Evolutionary conservation across 805 yeast genomes (phyloP).

Genomic region (Candida coquimbonensis): DNA sequence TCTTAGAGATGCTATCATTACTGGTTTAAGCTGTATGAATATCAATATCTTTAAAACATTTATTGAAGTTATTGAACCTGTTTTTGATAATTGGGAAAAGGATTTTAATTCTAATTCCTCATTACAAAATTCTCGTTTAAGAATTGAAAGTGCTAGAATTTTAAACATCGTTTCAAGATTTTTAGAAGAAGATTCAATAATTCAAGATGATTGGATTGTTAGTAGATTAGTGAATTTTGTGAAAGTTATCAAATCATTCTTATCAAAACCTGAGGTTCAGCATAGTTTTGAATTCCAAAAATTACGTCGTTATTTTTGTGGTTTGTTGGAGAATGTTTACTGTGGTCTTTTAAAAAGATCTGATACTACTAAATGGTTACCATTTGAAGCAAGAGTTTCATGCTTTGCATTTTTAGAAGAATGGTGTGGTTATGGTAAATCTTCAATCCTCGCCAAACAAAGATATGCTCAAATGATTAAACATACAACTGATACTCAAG

Average conservation of each 20-base stretch:
- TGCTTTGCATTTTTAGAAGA: conserved; percentile 79
- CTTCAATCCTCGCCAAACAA: conserved; percentile 51
- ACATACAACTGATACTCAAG: conserved; percentile 30
- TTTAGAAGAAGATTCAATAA: conserved; percentile 41
- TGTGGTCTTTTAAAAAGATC: conserved; percentile 40
- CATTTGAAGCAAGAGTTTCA: conserved; percentile 77
- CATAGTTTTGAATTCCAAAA: conserved; percentile 64
- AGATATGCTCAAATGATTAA: conserved; percentile 55
- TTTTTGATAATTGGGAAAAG: conserved; percentile 50
- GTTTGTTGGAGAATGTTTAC: conserved; percentile 70
- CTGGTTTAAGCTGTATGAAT: conserved; percentile 84
- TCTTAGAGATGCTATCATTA: conserved; percentile 80
- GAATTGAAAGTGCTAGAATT: conserved; percentile 76
- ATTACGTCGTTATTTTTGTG: conserved; percentile 77
- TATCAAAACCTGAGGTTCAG: conserved; percentile 53
- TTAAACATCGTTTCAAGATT: conserved; percentile 64
- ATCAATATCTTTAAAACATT: conserved; percentile 81
- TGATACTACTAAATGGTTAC: conserved; percentile 53
- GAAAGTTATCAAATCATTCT: conserved; percentile 52
- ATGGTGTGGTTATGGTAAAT: conserved; percentile 91
- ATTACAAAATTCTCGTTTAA: conserved; percentile 36
- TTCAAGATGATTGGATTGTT: conserved; percentile 63
- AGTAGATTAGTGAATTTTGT: conserved; percentile 55
- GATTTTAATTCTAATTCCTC: conserved; percentile 30
- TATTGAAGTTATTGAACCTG: conserved; percentile 64